Percentiles rank a stretch among this genome's conserved stretches.
Conservation (phyloP, 257 asterid species). For the Nicotiana undulata region DNA sequence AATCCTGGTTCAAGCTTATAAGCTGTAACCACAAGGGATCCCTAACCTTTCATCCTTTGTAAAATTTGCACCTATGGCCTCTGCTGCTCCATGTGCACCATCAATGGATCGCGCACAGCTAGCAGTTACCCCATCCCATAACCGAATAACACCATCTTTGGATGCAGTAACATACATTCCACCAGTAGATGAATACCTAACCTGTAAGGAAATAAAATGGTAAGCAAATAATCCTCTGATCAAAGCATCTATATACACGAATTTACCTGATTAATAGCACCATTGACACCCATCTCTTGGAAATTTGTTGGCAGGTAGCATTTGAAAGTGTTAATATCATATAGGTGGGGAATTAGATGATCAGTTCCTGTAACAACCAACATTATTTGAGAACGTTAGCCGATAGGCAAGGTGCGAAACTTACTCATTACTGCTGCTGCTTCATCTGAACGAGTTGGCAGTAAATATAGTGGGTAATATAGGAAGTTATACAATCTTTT, state of each 20-base stretch:
- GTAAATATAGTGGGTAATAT: background rate
- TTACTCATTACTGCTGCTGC: background rate
- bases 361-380: conserved; percentile 58
- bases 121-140: conserved; percentile 84
- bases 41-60: conserved; percentile 69
- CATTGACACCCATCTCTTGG: conserved; percentile 54
- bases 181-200: conserved; percentile 67
- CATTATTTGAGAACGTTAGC: background rate
- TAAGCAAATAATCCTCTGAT: background rate
- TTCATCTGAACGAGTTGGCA: background rate
- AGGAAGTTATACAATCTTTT: background rate
- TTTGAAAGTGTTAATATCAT: conserved; percentile 75
- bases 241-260: background rate
- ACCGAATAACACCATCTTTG: conserved; percentile 66
- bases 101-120: conserved; percentile 60
- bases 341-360: conserved; percentile 69
- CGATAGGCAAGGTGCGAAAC: background rate
- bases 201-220: conserved; percentile 27
- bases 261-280: conserved; percentile 75
- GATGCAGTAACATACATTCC: conserved; percentile 86
- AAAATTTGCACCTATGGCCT: conserved; percentile 68
- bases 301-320: conserved; percentile 63
- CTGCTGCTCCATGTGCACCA: conserved; percentile 73
- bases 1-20: background rate
- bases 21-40: background rate